Base-by-base conservation (phyloP, 1,139 yeast species). In the Meyerozyma sp. region DNA sequence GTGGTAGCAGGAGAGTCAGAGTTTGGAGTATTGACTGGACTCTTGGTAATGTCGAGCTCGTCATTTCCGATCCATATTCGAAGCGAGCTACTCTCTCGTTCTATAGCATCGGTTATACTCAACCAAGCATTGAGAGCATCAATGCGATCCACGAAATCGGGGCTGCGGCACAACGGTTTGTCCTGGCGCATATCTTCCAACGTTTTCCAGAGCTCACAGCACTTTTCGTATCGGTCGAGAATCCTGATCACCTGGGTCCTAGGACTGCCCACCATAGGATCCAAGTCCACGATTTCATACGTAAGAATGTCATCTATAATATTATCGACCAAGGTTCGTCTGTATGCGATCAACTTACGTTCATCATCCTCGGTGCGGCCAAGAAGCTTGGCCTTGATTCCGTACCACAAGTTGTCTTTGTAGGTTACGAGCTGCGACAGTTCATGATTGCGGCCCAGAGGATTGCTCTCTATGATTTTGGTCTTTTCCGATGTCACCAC, bases 401-500 rank as follows among this genome's bases (percentile, higher is more conserved):
- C 90, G 44, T 87, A 70, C 86, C 97, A 93, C 39, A 90, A 66
- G 49, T 84, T 89, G 54, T 88, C 94, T 47, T 83, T 82, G 54
- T 78, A 82, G 3, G 84, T 75, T 1, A 81, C 77, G 43, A 79
- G 68, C 46, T 77, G 57, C 43, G 74, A 74, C 20, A 73, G 70
- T 46, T 77, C 82, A 46, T 73, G 77, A 39, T 66, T 70, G 45
- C 69, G 68, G 36, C 65, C 64, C 1, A 65, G 63, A 55, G 65
- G 61, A 65, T 77, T 53, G 59, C 68, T 57, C 65, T 65, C 63
- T 35, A 81, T 82, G 43, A 93, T 73, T 57, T 91, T 84, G 3
- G 94, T 84, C 65, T 91, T 93, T 60, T 93, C 98, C 9, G 95
- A 85, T 36, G 84, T 77, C 18, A 93, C 90, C 40, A 93, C 96